Evolutionary conservation across 805 yeast genomes (phyloP).

Genomic region (Starmera pachycereana): DNA sequence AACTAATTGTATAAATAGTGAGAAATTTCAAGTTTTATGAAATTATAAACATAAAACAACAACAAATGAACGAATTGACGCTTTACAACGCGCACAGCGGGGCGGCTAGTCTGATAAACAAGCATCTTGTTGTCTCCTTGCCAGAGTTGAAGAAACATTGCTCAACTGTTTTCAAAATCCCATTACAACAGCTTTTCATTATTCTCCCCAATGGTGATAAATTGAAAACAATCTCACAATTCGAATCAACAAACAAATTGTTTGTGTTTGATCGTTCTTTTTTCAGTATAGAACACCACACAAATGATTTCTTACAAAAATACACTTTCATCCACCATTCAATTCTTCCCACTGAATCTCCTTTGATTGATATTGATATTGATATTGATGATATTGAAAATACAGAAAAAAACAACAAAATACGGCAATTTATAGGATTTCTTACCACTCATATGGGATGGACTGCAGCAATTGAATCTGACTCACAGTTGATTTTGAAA

Average conservation of each 20-base stretch:
- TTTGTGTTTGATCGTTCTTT: conserved; percentile 55
- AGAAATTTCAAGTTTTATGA: too few species aligned
- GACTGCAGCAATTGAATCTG: conserved; percentile 36
- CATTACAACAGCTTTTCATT: conserved; percentile 33
- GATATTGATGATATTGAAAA: conserved; percentile 9
- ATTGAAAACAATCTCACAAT: conserved; percentile 30
- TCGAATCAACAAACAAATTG: conserved; percentile 41
- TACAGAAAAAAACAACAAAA: conserved; percentile 7
- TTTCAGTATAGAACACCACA: conserved; percentile 27
- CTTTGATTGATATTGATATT: conserved; percentile 23
- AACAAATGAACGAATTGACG: conserved; percentile 2
- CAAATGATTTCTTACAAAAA: too few species aligned
- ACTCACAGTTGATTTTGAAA: conserved; percentile 25
- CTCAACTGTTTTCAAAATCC: conserved; percentile 29
- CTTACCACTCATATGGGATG: conserved; percentile 41
- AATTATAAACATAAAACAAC: too few species aligned
- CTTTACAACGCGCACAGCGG: conserved; percentile 37
- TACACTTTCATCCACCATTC: conserved; percentile 3
- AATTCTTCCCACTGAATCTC: conserved; percentile 28
- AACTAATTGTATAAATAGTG: too few species aligned
- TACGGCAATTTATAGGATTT: conserved; percentile 17
- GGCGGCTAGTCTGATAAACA: conserved; percentile 22
- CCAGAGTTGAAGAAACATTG: conserved; percentile 34
- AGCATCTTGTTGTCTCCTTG: conserved; percentile 28
- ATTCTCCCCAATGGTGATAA: conserved; percentile 58